Evolutionary conservation across 1,139 yeast genomes (phyloP).

Genomic region (Saccharomyces hybrid): DNA sequence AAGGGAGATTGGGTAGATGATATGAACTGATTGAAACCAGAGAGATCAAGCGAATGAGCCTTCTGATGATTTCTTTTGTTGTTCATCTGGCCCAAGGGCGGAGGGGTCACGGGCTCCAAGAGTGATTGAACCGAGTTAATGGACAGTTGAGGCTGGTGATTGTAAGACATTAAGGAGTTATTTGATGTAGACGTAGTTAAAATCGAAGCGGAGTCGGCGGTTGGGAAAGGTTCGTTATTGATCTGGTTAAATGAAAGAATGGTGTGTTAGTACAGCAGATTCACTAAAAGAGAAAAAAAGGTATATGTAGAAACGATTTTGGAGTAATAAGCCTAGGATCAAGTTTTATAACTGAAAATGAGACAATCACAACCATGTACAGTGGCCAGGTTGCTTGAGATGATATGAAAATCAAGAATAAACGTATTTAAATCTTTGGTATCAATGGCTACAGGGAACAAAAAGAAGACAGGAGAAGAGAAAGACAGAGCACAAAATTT

Average conservation of each 20-base stretch:
- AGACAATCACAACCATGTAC: constrained; percentile 1
- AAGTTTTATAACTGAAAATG: neutral
- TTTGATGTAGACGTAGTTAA: neutral
- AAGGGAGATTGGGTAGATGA: constrained; percentile 7
- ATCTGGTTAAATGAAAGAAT: neutral
- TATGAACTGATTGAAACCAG: constrained; percentile 27
- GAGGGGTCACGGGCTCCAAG: constrained; percentile 36
- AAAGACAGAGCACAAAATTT: neutral
- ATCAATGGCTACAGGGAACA: neutral
- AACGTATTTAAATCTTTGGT: neutral
- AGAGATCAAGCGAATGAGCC: constrained; percentile 29
- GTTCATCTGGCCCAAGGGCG: constrained; percentile 29
- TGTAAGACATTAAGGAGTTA: constrained; percentile 12
- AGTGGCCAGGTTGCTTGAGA: neutral
- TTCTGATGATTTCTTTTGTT: constrained; percentile 28
- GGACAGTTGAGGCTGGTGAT: constrained; percentile 33
- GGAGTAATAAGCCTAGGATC: constrained; percentile 1
- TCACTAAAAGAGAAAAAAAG: neutral
- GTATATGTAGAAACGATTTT: neutral
- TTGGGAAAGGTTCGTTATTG: neutral
- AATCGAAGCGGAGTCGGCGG: neutral
- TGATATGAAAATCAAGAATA: neutral
- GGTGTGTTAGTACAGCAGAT: neutral
- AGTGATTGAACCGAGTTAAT: constrained; percentile 31
- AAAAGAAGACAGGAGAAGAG: neutral